Percentiles rank a stretch among this genome's conserved stretches.
These are phyloP conservation scores for Ambispora gerdemannii DNA, from an alignment of 192 early-diverging fungal genomes.

Conservation along the genomic window DNA sequence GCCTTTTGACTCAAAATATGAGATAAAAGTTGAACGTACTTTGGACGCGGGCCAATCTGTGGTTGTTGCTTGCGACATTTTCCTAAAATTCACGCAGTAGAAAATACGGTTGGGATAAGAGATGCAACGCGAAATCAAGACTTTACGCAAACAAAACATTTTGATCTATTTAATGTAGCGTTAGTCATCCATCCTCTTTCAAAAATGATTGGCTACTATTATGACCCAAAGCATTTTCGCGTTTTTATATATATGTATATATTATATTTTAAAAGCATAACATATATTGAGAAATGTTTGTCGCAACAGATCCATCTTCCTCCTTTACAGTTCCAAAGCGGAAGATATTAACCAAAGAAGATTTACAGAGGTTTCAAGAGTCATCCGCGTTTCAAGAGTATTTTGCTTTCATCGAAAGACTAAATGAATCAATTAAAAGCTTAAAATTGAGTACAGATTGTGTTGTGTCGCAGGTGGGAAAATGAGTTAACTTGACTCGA, in stretches of 20 bases:
- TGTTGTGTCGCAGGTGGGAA: slow-evolving; percentile 55
- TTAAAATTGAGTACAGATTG: slow-evolving; percentile 52
- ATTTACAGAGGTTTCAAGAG: slow-evolving; percentile 72
- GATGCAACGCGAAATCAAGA: not conserved
- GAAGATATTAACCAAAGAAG: slow-evolving; percentile 80
- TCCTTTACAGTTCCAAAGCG: slow-evolving; percentile 40
- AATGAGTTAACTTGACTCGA: too few species aligned
- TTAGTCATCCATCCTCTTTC: not conserved
- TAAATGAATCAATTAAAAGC: slow-evolving; percentile 76
- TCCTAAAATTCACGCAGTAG: not conserved
- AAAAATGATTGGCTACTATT: not conserved
- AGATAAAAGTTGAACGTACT: slow-evolving; percentile 86
- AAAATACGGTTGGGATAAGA: not conserved
- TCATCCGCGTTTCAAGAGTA: slow-evolving; percentile 63
- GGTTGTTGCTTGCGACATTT: not conserved
- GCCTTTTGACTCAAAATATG: slow-evolving; percentile 72
- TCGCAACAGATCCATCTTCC: not conserved
- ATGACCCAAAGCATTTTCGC: not conserved
- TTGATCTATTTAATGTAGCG: not conserved
- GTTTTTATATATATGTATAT: too few species aligned
- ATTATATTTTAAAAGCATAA: too few species aligned
- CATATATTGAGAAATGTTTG: not conserved
- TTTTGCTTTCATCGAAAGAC: slow-evolving; percentile 63
- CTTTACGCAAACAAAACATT: not conserved
- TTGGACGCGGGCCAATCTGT: slow-evolving; percentile 67